A percentile compares a stretch with the other conserved stretches of the same genome.
Conservation (phyloP, 1,284 basidiomycete species). For the Moniliella sp. region DNA sequence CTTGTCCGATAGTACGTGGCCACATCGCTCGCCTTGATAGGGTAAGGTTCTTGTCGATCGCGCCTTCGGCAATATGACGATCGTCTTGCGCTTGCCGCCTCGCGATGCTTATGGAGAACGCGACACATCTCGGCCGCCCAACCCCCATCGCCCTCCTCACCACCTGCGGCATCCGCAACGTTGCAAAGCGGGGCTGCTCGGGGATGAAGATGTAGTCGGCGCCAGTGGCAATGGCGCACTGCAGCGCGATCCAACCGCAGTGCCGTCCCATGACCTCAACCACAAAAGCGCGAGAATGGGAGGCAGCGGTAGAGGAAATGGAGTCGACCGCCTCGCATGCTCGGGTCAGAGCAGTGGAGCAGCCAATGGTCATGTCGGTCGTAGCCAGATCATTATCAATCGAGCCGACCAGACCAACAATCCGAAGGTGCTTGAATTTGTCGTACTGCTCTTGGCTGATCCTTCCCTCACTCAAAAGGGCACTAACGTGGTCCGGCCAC, state of each 20-base stretch:
- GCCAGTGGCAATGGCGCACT: slow-evolving; percentile 77
- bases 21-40: slow-evolving; percentile 71
- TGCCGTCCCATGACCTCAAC: slow-evolving; percentile 96
- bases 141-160: slow-evolving; percentile 35
- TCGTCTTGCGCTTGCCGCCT: slow-evolving; percentile 86
- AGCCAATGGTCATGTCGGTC: slow-evolving; percentile 91
- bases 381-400: slow-evolving; percentile 98
- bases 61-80: slow-evolving; percentile 93
- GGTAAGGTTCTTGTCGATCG: slow-evolving; percentile 64
- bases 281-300: slow-evolving; percentile 90
- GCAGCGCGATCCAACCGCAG: slow-evolving; percentile 86
- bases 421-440: slow-evolving; percentile 61
- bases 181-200: slow-evolving; percentile 72
- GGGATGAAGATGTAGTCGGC: slow-evolving; percentile 96
- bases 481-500: slow-evolving; percentile 63
- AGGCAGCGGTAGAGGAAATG: slow-evolving; percentile 84
- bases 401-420: slow-evolving; percentile 87
- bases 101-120: slow-evolving; percentile 68
- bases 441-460: slow-evolving; percentile 56
- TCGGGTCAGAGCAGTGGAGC: slow-evolving; percentile 74
- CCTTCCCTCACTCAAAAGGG: slow-evolving; percentile 48
- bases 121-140: slow-evolving; percentile 86
- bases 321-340: slow-evolving; percentile 96
- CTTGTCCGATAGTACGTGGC: slow-evolving; percentile 62
- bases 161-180: too few relatives aligned